Evolutionary conservation across 331 rosid species (phyloP), one percentile per base, ranked within the genome.

Genomic region (Dryas integrifolia): DNA sequence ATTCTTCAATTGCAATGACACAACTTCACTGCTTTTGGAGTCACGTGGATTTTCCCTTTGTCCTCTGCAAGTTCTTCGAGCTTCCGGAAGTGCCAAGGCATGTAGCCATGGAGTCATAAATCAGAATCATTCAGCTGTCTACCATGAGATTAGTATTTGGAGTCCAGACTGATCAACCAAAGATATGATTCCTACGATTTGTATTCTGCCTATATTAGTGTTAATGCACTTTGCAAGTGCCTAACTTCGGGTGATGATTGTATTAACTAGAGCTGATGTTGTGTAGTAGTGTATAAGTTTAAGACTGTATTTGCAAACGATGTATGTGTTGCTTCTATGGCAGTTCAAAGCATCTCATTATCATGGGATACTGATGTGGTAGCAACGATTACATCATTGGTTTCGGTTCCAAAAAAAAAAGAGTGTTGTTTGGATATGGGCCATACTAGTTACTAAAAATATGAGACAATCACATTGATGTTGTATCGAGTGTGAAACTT

Each of bases 141-240:
- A n/a, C 56, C 57, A 46, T 21, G 6, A 70, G 64, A 24, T 7
- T 62, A 41, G 30, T n/a, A 8, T 41, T 62, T 3, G 18, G 35
- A n/a, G 30, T 12, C 56, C 45, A 43, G 30, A 40, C 12, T 43
- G 43, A 41, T 56, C 44, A 56, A 24, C 10, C 21, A 3, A 16
- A 5, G 58, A 71, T 65, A 72, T 58, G 21, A 49, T 38, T 10
- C 72, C 48, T 51, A 46, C 68, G 43, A 18, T 16, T 44, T 21
- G 8, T 18, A 35, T 64, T 64, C 52, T 39, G 14, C 9, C 1
- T 10, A 43, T 6, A 24, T 11, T 45, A 11, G 72, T 58, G 74
- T 65, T 63, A 61, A 40, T 26, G 62, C 69, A 69, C 74, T 70
- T 48, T 56, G 79, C 47, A 51, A 65, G 65, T 55, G 65, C 80